phyloP scores from a whole-genome alignment of 75 land plant genomes.

The Selaginella tamariscina region DNA sequence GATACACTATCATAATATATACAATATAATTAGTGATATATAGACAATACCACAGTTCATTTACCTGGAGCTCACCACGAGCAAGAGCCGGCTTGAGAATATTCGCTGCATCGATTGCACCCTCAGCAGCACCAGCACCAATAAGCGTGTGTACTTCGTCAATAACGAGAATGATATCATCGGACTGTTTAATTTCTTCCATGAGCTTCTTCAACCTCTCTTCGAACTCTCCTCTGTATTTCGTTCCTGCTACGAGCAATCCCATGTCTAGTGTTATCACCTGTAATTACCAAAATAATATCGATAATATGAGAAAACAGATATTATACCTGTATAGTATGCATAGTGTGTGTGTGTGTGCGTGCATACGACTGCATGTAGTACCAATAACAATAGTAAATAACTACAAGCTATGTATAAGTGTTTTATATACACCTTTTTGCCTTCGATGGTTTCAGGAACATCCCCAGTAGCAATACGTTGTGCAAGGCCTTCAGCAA shows the following conservation, averaged over 20 bases:
- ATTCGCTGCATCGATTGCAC: conserved; percentile 59
- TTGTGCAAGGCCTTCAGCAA: conserved; percentile 59
- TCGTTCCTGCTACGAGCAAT: conserved; percentile 50
- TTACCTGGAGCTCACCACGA: conserved; percentile 43
- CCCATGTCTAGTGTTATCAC: conserved; percentile 60
- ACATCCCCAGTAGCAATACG: conserved; percentile 51
- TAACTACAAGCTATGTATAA: neutral
- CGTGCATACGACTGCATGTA: too few relatives aligned
- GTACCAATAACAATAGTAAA: too few relatives aligned
- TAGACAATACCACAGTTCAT: neutral
- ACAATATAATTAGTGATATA: neutral
- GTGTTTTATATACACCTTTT: conserved; percentile 31
- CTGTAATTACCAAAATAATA: conserved; percentile 15
- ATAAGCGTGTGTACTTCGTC: conserved; percentile 60
- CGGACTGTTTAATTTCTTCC: conserved; percentile 51
- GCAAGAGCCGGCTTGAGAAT: conserved; percentile 51
- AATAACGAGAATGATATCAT: conserved; percentile 58
- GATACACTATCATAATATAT: conserved; percentile 24
- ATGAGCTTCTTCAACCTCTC: conserved; percentile 47
- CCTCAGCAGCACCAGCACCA: conserved; percentile 69
- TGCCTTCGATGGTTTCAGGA: conserved; percentile 54
- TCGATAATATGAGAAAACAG: neutral
- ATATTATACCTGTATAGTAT: neutral
- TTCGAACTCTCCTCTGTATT: conserved; percentile 61
- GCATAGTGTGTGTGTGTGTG: too few relatives aligned